Evolutionary conservation across 2,329 filamentous ascomycete genomes (phyloP).

Genomic region (Aspergillus calidoustus): DNA sequence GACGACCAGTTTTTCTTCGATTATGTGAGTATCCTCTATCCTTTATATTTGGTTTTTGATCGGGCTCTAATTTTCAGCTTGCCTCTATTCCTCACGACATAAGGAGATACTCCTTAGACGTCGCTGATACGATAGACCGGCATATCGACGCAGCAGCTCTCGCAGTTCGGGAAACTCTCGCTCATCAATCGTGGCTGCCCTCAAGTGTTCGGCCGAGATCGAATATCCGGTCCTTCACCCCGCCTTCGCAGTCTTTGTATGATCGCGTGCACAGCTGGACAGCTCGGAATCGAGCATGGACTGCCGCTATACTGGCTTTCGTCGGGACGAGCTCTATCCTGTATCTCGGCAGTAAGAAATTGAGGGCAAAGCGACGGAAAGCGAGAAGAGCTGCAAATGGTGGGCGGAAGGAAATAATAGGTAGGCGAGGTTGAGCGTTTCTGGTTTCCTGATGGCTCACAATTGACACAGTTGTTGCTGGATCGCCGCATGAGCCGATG

Average conservation of each 20-base stretch:
- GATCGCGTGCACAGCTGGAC: conserved; percentile 74
- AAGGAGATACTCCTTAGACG: conserved; percentile 69
- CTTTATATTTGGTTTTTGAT: neutral
- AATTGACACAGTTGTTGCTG: conserved; percentile 71
- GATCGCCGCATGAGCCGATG: conserved; percentile 82
- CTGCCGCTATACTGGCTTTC: conserved; percentile 71
- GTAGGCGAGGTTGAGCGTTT: conserved; percentile 38
- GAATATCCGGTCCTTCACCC: conserved; percentile 27
- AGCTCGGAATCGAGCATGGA: conserved; percentile 71
- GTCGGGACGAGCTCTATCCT: conserved; percentile 66
- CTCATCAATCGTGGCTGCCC: conserved; percentile 73
- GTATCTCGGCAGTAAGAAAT: conserved; percentile 65
- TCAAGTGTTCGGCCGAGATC: conserved; percentile 65
- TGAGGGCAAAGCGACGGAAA: conserved; percentile 66
- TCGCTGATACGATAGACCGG: conserved; percentile 79
- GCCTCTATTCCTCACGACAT: conserved; percentile 67
- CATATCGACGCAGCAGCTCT: conserved; percentile 78
- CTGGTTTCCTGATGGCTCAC: conserved; percentile 15
- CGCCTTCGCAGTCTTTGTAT: conserved; percentile 47
- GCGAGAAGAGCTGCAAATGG: conserved; percentile 82
- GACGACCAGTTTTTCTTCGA: conserved; percentile 80
- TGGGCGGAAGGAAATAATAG: conserved; percentile 79
- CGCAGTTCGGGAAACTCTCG: conserved; percentile 70
- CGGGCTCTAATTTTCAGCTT: conserved; percentile 49
- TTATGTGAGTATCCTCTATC: conserved; percentile 60